These are phyloP conservation scores for Candida sanyaensis DNA, from an alignment of 1,139 yeast species.

Conservation along the genomic window DNA sequence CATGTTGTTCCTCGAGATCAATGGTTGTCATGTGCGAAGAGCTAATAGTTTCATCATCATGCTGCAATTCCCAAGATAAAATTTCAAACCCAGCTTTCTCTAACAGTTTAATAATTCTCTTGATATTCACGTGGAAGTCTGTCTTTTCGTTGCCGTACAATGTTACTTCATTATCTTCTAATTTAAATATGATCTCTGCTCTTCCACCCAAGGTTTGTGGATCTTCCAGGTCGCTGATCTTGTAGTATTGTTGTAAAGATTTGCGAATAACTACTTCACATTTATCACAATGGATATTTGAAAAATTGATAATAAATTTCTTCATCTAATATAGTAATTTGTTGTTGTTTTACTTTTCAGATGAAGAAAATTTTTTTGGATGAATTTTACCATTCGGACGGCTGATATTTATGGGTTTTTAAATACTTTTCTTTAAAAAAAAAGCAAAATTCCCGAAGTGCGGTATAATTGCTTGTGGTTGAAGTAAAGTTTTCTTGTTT, in stretches of 20 bases:
- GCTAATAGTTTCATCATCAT: constrained; percentile 18
- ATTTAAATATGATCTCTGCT: constrained; percentile 16
- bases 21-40: constrained; percentile 12
- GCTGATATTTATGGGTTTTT: too few relatives aligned
- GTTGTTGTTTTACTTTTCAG: not conserved
- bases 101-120: constrained; percentile 25
- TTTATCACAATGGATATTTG: constrained; percentile 54
- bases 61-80: constrained; percentile 32
- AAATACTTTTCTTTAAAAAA: too few relatives aligned
- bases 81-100: constrained; percentile 33
- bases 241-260: constrained; percentile 18
- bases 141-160: constrained; percentile 17
- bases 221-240: constrained; percentile 17
- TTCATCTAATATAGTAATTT: constrained; percentile 21
- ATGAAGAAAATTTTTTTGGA: too few relatives aligned
- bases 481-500: too few relatives aligned
- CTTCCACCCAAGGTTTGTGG: constrained; percentile 4
- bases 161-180: constrained; percentile 22
- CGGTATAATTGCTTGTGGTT: too few relatives aligned
- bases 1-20: constrained; percentile 5
- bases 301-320: constrained; percentile 28
- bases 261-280: constrained; percentile 41
- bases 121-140: constrained; percentile 18
- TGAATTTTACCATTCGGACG: too few relatives aligned
- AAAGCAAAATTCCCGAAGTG: too few relatives aligned